Conservation (phyloP, 2,329 filamentous ascomycete genomes). For the Paraphoma chrysanthemicola region DNA sequence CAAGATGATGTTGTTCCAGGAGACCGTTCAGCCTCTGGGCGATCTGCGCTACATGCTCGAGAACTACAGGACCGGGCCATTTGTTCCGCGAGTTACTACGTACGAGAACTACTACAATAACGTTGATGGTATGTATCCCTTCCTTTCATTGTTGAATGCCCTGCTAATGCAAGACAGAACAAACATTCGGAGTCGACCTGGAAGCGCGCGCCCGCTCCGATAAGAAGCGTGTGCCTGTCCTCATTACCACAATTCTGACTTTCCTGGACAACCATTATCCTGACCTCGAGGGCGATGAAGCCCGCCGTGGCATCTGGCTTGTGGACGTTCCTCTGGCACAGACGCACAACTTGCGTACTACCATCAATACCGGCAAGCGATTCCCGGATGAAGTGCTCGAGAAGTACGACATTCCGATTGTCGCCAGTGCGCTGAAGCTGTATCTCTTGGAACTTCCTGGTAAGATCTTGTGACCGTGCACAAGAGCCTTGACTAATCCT, state of each 20-base stretch:
- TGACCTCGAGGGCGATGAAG: slow-evolving; percentile 95
- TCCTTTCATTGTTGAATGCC: neutral
- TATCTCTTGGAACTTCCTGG: slow-evolving; percentile 94
- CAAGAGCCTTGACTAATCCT: slow-evolving; percentile 22
- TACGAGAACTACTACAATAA: slow-evolving; percentile 99
- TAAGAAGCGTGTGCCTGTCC: slow-evolving; percentile 90
- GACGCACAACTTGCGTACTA: slow-evolving; percentile 82
- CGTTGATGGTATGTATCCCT: slow-evolving; percentile 69
- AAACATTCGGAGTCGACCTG: slow-evolving; percentile 98
- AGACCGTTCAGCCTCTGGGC: slow-evolving; percentile 92
- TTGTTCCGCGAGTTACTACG: slow-evolving; percentile 85
- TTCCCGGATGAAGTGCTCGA: slow-evolving; percentile 78
- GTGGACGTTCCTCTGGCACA: slow-evolving; percentile 86
- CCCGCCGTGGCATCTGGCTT: slow-evolving; percentile 90
- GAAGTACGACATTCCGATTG: slow-evolving; percentile 91
- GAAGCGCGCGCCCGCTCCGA: slow-evolving; percentile 92
- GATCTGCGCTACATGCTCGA: slow-evolving; percentile 94
- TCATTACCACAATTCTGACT: slow-evolving; percentile 91
- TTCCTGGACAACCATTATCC: slow-evolving; percentile 97
- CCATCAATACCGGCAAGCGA: slow-evolving; percentile 85
- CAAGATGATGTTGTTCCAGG: slow-evolving; percentile 98
- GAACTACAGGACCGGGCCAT: slow-evolving; percentile 94
- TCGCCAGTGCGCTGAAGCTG: slow-evolving; percentile 90
- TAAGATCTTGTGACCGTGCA: slow-evolving; percentile 54
- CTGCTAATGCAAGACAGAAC: slow-evolving; percentile 62